A percentile compares a stretch with the other conserved stretches of the same genome.
Conservation (phyloP, 1,139 yeast genomes). For the Debaryomyces subglobosus region DNA sequence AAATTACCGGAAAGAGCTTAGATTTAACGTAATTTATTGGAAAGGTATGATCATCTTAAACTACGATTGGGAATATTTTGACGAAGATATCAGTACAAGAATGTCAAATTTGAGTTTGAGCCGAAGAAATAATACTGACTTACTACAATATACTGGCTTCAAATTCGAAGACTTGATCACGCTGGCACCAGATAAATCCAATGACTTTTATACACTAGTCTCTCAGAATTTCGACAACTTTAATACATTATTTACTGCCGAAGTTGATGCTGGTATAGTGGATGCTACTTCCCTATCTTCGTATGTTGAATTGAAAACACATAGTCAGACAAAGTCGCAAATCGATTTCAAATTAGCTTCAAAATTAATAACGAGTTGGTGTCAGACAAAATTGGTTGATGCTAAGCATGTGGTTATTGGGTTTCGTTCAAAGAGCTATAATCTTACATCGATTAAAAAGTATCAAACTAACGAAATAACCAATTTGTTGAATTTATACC, state of each 20-base stretch:
- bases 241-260: conserved; percentile 26
- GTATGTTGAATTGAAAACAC: conserved; percentile 29
- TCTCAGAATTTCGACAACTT: conserved; percentile 15
- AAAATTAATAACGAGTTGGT: conserved; percentile 23
- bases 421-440: conserved; percentile 21
- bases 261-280: conserved; percentile 34
- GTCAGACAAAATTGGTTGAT: conserved; percentile 26
- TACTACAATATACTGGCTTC: conserved; percentile 25
- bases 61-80: conserved; percentile 23
- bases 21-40: conserved; percentile 26
- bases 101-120: not conserved
- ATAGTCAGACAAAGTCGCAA: conserved; percentile 9
- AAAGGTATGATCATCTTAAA: conserved; percentile 23
- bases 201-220: conserved; percentile 22
- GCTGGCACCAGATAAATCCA: conserved; percentile 6
- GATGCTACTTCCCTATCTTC: conserved; percentile 16
- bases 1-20: conserved; percentile 13
- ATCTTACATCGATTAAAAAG: conserved; percentile 21
- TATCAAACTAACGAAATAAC: conserved; percentile 20
- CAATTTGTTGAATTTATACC: conserved; percentile 15
- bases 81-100: not conserved
- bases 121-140: not conserved
- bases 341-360: conserved; percentile 5
- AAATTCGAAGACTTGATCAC: conserved; percentile 27
- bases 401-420: conserved; percentile 24